Evolutionary conservation across 2,329 filamentous ascomycete genomes (phyloP), one percentile per base, ranked within the genome.

Genomic region (Paracamarosporium sp.): DNA sequence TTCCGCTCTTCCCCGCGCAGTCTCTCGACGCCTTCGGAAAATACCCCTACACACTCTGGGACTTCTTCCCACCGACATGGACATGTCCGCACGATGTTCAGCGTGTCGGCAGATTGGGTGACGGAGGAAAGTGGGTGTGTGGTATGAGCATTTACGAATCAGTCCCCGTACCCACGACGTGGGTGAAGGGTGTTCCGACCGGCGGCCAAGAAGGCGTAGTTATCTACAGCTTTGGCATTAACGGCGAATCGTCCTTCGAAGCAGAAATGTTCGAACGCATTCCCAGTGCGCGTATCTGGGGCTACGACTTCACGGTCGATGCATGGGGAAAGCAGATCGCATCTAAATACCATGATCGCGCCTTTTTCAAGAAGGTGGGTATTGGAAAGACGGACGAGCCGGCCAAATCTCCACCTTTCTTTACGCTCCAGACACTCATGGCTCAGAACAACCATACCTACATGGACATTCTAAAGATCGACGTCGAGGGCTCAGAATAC

Each of bases 101-200:
- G 54, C 67, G 71, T 31, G 66, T 74, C 0, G 71, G 71, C 3
- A 60, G 70, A 8, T 62, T 74, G 6, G 71, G 71, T 4, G 71
- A 74, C 46, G 71, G 71, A 28, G 71, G 71, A 13, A 74, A 74
- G 61, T 74, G 71, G 71, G 70, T 74, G 17, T 74, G 71, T 50
- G 71, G 71, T 12, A 72, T 74, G 70, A 72, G 66, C 44, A 51
- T 73, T 17, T 74, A 74, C 54, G 71, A 74, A 25, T 60, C 57
- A 5, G 53, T 70, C 24, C 64, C 71, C 1, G 62, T 57, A 8
- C 62, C 65, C 1, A 57, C 62, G 6, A 43, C 64, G 8, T 52
- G 64, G 41, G 50, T 47, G 17, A 35, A 38, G 12, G 41, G 55
- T 3, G 48, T 69, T 3, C 55, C 54, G 17, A 38, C 51, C 15